These are phyloP conservation scores for Raphanus sativus DNA, from an alignment of 345 rosid genomes.

Conservation along the genomic window DNA sequence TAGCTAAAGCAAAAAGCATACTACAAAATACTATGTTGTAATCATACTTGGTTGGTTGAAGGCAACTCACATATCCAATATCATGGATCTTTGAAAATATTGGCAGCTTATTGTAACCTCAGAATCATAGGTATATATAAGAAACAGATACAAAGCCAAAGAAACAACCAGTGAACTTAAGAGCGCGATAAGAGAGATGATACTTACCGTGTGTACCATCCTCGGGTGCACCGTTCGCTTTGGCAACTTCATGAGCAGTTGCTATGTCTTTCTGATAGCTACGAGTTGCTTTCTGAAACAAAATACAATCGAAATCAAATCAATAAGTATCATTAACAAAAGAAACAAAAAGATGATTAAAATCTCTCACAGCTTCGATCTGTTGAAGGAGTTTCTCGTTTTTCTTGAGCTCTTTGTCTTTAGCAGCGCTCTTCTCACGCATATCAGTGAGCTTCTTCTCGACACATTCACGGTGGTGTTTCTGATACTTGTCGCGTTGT, in stretches of 20 bases:
- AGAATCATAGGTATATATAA: neutral
- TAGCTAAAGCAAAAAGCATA: no score
- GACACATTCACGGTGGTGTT: constrained; percentile 77
- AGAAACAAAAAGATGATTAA: neutral
- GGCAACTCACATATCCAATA: neutral
- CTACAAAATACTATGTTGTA: no score
- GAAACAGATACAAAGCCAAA: constrained; percentile 13
- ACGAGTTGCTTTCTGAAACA: constrained; percentile 78
- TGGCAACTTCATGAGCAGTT: constrained; percentile 58
- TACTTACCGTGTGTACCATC: constrained; percentile 61
- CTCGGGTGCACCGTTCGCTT: constrained; percentile 50
- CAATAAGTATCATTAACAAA: neutral
- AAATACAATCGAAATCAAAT: neutral
- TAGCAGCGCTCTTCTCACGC: constrained; percentile 77
- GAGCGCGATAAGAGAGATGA: constrained; percentile 1
- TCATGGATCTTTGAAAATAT: no score
- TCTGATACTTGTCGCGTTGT: constrained; percentile 77
- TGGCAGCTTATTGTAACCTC: no score
- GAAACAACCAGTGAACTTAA: neutral
- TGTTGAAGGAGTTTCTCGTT: constrained; percentile 72
- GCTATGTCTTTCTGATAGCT: constrained; percentile 93
- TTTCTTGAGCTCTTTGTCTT: constrained; percentile 77
- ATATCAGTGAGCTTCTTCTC: constrained; percentile 65
- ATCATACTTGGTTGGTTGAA: no score
- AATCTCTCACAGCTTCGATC: constrained; percentile 80